Conservation (phyloP, 1,284 basidiomycete genomes). For the Tilletia walkeri region DNA sequence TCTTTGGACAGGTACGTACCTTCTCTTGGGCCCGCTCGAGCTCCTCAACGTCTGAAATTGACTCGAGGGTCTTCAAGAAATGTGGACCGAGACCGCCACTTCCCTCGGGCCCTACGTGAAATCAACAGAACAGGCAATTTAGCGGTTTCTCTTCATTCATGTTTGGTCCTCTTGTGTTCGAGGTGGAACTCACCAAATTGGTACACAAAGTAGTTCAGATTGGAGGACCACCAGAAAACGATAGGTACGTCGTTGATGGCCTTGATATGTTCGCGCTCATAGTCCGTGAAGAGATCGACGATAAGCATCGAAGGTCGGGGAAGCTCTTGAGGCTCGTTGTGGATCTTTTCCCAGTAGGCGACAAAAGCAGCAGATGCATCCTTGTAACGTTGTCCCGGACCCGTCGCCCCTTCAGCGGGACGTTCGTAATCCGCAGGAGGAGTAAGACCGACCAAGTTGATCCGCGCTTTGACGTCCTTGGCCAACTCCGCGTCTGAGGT, state of each 20-base stretch:
- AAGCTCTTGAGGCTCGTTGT: neutral
- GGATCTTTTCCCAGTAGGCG: neutral
- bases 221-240: neutral
- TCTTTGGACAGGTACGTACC: too few species aligned
- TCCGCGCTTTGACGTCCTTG: neutral
- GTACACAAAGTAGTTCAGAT: neutral
- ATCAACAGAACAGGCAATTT: too few species aligned
- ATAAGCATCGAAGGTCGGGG: neutral
- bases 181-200: neutral
- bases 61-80: neutral
- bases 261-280: neutral
- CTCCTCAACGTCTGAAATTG: neutral
- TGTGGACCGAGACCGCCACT: neutral
- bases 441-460: neutral
- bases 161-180: too few species aligned
- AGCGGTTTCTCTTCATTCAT: neutral
- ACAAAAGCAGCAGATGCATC: neutral
- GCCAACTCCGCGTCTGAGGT: neutral
- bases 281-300: constrained; percentile 4
- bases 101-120: neutral
- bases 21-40: too few species aligned
- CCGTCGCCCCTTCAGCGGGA: neutral
- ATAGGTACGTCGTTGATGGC: neutral
- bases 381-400: neutral
- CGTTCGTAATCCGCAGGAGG: neutral